Evolutionary conservation across 108 stramenopile genomes (phyloP).

Genomic region (Nannochloropsis salina): DNA sequence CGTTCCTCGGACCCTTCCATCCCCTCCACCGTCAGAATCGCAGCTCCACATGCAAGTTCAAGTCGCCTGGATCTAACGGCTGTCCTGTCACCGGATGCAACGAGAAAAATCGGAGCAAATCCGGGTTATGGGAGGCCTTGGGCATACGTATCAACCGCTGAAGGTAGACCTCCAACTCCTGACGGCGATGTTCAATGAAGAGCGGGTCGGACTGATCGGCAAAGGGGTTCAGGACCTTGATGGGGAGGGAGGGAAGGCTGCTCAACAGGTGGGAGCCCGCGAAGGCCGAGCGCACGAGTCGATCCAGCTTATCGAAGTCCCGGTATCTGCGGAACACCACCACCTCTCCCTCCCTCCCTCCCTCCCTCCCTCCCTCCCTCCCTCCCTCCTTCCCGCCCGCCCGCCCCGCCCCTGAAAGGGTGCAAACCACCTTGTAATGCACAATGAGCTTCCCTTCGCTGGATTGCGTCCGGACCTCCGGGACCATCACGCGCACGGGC

Average conservation of each 20-base stretch:
- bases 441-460: conserved; percentile 5
- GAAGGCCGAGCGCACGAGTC: conserved; percentile 31
- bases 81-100: background rate
- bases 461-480: background rate
- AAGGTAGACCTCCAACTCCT: conserved; percentile 22
- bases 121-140: conserved; percentile 26
- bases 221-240: conserved; percentile 18
- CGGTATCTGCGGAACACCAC: background rate
- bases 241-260: conserved; percentile 27
- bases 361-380: background rate
- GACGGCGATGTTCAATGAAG: conserved; percentile 24
- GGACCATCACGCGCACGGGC: background rate
- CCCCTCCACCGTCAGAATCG: background rate
- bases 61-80: conserved; percentile 8
- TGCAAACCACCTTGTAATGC: conserved; percentile 5
- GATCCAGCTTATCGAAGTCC: conserved; percentile 31
- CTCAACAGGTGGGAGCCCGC: conserved; percentile 26
- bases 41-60: conserved; percentile 5
- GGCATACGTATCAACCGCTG: conserved; percentile 22
- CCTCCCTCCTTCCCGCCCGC: background rate
- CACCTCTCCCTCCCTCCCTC: background rate
- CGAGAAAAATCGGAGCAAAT: conserved; percentile 28
- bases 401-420: background rate
- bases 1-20: background rate
- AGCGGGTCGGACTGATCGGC: conserved; percentile 25